These are phyloP conservation scores for Geranium incanum DNA, from an alignment of 441 rosid genomes.

Conservation along the genomic window DNA sequence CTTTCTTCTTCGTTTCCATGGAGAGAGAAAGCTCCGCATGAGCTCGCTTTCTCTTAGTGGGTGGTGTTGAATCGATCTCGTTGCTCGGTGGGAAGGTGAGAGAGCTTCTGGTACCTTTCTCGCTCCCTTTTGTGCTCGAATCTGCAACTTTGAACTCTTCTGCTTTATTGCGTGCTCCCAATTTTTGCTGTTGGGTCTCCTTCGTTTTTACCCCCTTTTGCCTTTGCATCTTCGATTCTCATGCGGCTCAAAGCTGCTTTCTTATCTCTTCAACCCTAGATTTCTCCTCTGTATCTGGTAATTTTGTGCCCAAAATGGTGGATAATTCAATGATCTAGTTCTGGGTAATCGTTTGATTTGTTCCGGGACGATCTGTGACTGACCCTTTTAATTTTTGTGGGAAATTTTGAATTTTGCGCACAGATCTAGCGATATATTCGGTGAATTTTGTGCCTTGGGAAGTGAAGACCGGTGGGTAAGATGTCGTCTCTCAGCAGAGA, in stretches of 20 bases:
- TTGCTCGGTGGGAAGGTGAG: slow-evolving; percentile 32
- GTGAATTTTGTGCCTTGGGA: slow-evolving; percentile 28
- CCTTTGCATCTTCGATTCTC: slow-evolving; percentile 27
- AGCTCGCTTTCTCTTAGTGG: slow-evolving; percentile 22
- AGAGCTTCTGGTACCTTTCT: slow-evolving; percentile 34
- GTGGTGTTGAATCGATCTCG: slow-evolving; percentile 29
- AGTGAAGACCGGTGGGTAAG: slow-evolving; percentile 30
- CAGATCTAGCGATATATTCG: slow-evolving; percentile 56
- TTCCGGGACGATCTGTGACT: slow-evolving; percentile 21
- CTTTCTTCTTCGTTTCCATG: background rate
- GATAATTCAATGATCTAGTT: slow-evolving; percentile 36
- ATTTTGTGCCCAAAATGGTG: slow-evolving; percentile 16
- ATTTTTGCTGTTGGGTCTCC: slow-evolving; percentile 7
- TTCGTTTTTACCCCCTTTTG: slow-evolving; percentile 19
- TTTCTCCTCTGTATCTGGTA: slow-evolving; percentile 22
- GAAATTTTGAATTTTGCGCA: slow-evolving; percentile 5
- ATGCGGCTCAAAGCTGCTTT: slow-evolving; percentile 37
- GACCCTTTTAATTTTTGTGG: slow-evolving; percentile 17
- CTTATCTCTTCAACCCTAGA: slow-evolving; percentile 30
- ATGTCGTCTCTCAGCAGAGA: slow-evolving; percentile 75
- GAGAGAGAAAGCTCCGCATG: slow-evolving; percentile 26
- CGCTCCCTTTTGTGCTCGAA: slow-evolving; percentile 30
- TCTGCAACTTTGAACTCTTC: slow-evolving; percentile 28
- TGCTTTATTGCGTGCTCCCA: background rate
- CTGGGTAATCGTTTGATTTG: slow-evolving; percentile 15